phyloP scores from a whole-genome alignment of 305 asterid genomes.

The Fraxinus platypoda region DNA sequence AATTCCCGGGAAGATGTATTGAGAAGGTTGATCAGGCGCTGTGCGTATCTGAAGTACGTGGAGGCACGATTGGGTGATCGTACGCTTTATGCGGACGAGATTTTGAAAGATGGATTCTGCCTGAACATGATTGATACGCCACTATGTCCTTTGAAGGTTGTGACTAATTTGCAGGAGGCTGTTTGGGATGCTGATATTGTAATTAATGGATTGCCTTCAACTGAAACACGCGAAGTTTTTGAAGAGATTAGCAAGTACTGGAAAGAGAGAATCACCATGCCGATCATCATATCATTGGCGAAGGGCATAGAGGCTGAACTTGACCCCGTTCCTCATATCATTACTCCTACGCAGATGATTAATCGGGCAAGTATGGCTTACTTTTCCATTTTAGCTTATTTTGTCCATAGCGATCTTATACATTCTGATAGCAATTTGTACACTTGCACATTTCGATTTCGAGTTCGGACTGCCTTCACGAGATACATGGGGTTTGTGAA shows the following conservation, averaged over 20 bases:
- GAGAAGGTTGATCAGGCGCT: slow-evolving; percentile 79
- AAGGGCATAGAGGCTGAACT: slow-evolving; percentile 91
- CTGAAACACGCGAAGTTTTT: slow-evolving; percentile 75
- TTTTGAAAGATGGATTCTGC: slow-evolving; percentile 81
- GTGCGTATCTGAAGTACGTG: slow-evolving; percentile 78
- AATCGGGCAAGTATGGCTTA: slow-evolving; percentile 64
- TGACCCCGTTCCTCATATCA: slow-evolving; percentile 69
- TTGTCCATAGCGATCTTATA: background rate
- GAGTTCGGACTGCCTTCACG: background rate
- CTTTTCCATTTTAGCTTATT: background rate
- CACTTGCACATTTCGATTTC: background rate
- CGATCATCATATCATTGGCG: slow-evolving; percentile 70
- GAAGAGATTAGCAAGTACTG: slow-evolving; percentile 76
- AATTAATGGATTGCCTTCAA: slow-evolving; percentile 83
- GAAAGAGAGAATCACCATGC: slow-evolving; percentile 71
- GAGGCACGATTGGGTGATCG: slow-evolving; percentile 89
- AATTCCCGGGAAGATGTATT: slow-evolving; percentile 81
- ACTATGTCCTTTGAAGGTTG: slow-evolving; percentile 82
- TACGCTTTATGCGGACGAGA: slow-evolving; percentile 79
- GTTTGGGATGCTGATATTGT: slow-evolving; percentile 95
- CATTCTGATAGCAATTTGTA: background rate
- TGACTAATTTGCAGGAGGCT: slow-evolving; percentile 91
- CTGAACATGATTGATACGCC: slow-evolving; percentile 90
- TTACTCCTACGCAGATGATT: slow-evolving; percentile 88
- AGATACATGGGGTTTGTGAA: background rate